These are phyloP conservation scores for Epicoccum nigrum DNA, from an alignment of 2,329 filamentous ascomycete genomes.

Conservation along the genomic window DNA sequence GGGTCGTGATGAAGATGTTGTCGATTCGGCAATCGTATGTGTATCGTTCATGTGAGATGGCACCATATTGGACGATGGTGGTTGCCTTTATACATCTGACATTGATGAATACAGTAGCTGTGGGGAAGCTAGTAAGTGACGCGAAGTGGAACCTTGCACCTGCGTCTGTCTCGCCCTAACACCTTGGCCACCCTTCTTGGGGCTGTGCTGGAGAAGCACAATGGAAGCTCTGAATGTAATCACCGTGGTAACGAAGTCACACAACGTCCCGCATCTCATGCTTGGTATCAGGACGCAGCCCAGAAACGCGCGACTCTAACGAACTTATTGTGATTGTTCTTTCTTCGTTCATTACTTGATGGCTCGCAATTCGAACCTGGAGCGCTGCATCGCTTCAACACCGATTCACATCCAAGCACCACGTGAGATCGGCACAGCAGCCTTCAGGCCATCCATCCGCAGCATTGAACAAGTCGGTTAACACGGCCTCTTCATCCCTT, in stretches of 20 bases:
- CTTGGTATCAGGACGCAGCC: neutral
- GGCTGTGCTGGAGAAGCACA: slow-evolving; percentile 11
- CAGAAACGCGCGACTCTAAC: neutral
- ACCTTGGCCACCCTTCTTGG: slow-evolving; percentile 6
- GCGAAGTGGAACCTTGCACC: slow-evolving; percentile 6
- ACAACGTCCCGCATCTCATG: neutral
- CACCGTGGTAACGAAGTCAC: slow-evolving; percentile 8
- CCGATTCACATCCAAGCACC: slow-evolving; percentile 12
- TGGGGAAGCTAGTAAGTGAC: slow-evolving; percentile 27
- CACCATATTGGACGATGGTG: slow-evolving; percentile 12
- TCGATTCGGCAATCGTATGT: slow-evolving; percentile 27
- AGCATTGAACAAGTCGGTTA: slow-evolving; percentile 28
- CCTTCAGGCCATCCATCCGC: slow-evolving; percentile 24
- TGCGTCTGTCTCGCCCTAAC: slow-evolving; percentile 12
- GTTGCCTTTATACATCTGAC: slow-evolving; percentile 29
- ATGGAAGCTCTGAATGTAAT: slow-evolving; percentile 1
- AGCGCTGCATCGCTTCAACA: slow-evolving; percentile 3
- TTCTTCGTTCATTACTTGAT: neutral
- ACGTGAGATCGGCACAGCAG: slow-evolving; percentile 23
- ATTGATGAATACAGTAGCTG: slow-evolving; percentile 13
- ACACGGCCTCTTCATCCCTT: slow-evolving; percentile 18
- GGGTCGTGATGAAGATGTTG: slow-evolving; percentile 33
- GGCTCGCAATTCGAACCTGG: slow-evolving; percentile 7
- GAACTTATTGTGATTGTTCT: neutral
- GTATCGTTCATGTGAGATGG: slow-evolving; percentile 18